phyloP scores from a whole-genome alignment of 2,329 filamentous ascomycete species.

The Zalaria sp. region DNA sequence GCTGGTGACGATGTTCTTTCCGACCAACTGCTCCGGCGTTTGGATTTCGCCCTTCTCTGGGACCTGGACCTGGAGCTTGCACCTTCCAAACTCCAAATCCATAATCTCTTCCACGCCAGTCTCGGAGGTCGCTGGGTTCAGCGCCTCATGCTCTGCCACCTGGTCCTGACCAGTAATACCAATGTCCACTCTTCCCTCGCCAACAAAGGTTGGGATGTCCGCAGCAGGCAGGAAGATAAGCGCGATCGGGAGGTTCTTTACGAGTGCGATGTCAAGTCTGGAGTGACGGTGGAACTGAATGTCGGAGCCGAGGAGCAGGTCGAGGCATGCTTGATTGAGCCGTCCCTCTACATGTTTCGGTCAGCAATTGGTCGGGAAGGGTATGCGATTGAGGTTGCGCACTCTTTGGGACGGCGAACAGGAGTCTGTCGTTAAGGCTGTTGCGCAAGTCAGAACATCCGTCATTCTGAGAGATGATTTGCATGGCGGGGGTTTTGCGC shows the following conservation, averaged over 20 bases:
- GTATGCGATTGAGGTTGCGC: constrained; percentile 29
- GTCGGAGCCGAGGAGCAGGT: constrained; percentile 84
- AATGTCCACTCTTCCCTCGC: constrained; percentile 82
- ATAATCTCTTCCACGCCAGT: constrained; percentile 70
- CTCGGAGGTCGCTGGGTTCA: constrained; percentile 29
- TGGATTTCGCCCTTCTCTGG: constrained; percentile 66
- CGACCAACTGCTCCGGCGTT: constrained; percentile 64
- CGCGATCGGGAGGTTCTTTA: constrained; percentile 91
- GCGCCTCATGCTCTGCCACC: constrained; percentile 57
- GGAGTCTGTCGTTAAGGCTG: constrained; percentile 80
- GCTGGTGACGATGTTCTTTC: constrained; percentile 89
- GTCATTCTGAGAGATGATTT: neutral
- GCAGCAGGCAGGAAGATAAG: constrained; percentile 94
- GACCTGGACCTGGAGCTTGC: constrained; percentile 93
- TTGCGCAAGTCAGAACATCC: constrained; percentile 6
- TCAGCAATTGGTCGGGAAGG: constrained; percentile 4
- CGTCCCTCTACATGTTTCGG: constrained; percentile 50
- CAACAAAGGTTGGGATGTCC: constrained; percentile 95
- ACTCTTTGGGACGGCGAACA: constrained; percentile 99
- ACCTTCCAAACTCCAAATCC: constrained; percentile 79
- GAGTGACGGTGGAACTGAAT: constrained; percentile 94
- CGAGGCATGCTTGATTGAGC: constrained; percentile 73
- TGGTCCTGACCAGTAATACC: constrained; percentile 93
- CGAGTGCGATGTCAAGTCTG: constrained; percentile 90
- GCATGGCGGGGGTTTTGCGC: neutral